Percentiles rank a stretch among this genome's conserved stretches.
Conservation (phyloP, 768 basidiomycete species). For the Filobasidium floriforme region DNA sequence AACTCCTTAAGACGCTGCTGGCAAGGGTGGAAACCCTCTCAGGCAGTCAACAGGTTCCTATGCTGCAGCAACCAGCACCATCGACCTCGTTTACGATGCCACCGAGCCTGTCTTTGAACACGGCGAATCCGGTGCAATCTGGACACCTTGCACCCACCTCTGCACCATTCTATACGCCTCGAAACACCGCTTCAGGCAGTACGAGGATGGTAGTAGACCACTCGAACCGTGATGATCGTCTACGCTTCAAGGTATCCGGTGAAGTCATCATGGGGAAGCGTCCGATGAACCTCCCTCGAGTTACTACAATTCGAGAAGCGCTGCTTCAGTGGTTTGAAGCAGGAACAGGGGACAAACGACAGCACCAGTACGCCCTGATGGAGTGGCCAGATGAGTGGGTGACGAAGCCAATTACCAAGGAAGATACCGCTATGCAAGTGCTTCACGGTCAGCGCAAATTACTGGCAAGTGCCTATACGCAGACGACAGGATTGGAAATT, state of each 20-base stretch:
- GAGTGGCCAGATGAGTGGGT: not conserved
- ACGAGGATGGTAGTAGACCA: not conserved
- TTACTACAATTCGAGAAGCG: not conserved
- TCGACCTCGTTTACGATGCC: not conserved
- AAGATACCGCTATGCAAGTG: not conserved
- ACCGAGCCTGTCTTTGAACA: not conserved
- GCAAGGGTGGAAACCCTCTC: not conserved
- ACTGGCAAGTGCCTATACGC: not conserved
- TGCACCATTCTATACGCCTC: not conserved
- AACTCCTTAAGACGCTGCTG: not conserved
- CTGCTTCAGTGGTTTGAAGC: not conserved
- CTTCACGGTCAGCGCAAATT: not conserved
- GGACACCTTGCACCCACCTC: not conserved
- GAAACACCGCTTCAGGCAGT: not conserved
- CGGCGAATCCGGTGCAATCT: not conserved
- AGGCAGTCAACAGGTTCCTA: not conserved
- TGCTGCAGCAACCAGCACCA: not conserved
- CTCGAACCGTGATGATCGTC: not conserved
- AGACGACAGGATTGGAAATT: not conserved
- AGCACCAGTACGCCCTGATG: not conserved
- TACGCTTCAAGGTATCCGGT: not conserved
- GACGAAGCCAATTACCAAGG: not conserved
- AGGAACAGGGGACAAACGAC: not conserved
- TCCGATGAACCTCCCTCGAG: not conserved
- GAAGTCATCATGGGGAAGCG: not conserved